Conservation (phyloP, 768 basidiomycete genomes). For the Suillus tomentosus region DNA sequence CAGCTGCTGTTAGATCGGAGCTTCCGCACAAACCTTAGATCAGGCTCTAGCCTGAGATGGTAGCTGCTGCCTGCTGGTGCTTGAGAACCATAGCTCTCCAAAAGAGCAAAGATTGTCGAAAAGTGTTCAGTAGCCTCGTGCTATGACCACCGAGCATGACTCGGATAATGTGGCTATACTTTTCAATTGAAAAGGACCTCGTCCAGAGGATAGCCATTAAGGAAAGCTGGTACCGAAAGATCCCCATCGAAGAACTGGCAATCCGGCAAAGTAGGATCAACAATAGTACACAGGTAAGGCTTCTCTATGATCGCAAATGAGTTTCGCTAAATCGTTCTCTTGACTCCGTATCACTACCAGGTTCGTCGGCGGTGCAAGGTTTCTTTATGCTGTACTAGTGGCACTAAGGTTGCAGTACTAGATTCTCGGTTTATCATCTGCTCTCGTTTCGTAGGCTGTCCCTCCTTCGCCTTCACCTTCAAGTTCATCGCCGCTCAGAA, state of each 20-base stretch:
- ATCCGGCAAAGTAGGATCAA: constrained; percentile 26
- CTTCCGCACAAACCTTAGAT: constrained; percentile 35
- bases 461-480: constrained; percentile 9
- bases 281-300: constrained; percentile 32
- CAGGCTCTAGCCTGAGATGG: constrained; percentile 8
- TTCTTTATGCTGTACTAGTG: constrained; percentile 11
- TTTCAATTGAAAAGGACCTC: constrained; percentile 23
- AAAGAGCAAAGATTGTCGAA: constrained; percentile 5
- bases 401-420: neutral
- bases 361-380: constrained; percentile 24
- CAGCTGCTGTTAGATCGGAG: constrained; percentile 31
- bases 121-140: constrained; percentile 22
- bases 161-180: constrained; percentile 1
- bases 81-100: constrained; percentile 9
- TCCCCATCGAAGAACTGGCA: constrained; percentile 18
- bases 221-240: constrained; percentile 33
- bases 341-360: constrained; percentile 15
- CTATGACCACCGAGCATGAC: constrained; percentile 28
- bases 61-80: neutral
- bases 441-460: constrained; percentile 16
- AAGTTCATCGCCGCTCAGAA: constrained; percentile 9
- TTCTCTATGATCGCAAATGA: constrained; percentile 13
- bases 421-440: neutral
- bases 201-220: constrained; percentile 30
- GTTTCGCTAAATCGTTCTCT: constrained; percentile 24